Conservation (phyloP, 768 basidiomycete species). For the Artomyces pyxidatus region DNA sequence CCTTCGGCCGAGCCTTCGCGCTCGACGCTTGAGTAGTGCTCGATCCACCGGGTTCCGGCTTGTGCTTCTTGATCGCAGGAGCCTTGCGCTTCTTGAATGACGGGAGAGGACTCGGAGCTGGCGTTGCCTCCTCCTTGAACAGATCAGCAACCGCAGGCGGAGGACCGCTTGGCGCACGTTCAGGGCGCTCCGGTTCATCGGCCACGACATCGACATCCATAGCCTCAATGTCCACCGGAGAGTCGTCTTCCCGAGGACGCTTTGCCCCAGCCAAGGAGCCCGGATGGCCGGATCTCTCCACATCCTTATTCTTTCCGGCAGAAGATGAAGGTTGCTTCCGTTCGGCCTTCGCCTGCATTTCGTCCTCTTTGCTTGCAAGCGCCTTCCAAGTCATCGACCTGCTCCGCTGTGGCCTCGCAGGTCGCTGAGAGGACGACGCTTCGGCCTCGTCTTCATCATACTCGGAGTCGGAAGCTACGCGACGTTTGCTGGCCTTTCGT, state of each 20-base stretch:
- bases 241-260: background rate
- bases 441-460: constrained; percentile 11
- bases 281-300: no score
- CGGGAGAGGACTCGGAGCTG: constrained; percentile 8
- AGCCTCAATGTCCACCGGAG: background rate
- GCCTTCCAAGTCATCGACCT: background rate
- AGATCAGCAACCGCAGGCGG: background rate
- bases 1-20: background rate
- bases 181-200: background rate
- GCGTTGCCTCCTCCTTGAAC: constrained; percentile 10
- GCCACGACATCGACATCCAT: background rate
- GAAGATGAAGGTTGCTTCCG: background rate
- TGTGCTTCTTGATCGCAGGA: constrained; percentile 15
- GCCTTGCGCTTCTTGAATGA: constrained; percentile 16
- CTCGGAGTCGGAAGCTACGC: constrained; percentile 11
- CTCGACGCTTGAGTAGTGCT: constrained; percentile 1
- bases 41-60: constrained; percentile 1
- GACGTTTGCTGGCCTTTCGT: constrained; percentile 13
- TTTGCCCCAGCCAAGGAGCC: background rate
- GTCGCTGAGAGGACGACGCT: constrained; percentile 4
- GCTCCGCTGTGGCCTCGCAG: background rate
- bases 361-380: background rate
- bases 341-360: background rate
- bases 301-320: background rate
- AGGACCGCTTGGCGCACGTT: background rate